A percentile compares a stretch with the other conserved stretches of the same genome.
These are phyloP conservation scores for Neoboletus brunneissimus DNA, from an alignment of 768 basidiomycete species.

Conservation along the genomic window DNA sequence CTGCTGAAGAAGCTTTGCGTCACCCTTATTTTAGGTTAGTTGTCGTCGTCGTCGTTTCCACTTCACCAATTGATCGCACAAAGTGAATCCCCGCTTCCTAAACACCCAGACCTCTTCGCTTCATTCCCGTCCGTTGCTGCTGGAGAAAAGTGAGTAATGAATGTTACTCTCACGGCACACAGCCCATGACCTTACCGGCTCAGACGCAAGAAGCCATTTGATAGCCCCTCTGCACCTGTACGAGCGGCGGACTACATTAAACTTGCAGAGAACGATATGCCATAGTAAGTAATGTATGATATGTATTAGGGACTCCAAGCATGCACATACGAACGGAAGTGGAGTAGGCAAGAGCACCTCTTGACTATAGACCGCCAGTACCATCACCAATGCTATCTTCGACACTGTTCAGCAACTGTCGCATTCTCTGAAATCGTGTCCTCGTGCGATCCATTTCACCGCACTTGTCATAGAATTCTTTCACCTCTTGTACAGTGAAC, in stretches of 20 bases:
- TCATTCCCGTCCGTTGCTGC: slow-evolving; percentile 96
- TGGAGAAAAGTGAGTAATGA: slow-evolving; percentile 75
- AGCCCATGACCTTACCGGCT: slow-evolving; percentile 9
- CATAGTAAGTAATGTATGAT: slow-evolving; percentile 14
- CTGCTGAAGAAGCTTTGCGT: slow-evolving; percentile 83
- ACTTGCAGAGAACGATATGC: slow-evolving; percentile 59
- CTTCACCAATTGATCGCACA: neutral
- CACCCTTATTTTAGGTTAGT: slow-evolving; percentile 88
- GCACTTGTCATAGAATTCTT: slow-evolving; percentile 72
- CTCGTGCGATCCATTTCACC: slow-evolving; percentile 69
- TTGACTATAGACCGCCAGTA: slow-evolving; percentile 4
- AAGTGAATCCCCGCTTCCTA: slow-evolving; percentile 92
- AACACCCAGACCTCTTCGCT: slow-evolving; percentile 93
- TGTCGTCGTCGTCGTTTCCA: neutral
- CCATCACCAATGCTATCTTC: slow-evolving; percentile 19
- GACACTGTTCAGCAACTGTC: slow-evolving; percentile 40
- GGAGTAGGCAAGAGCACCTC: neutral
- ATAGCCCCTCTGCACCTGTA: slow-evolving; percentile 78
- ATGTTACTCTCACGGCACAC: neutral
- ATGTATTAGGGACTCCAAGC: neutral
- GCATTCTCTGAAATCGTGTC: slow-evolving; percentile 65
- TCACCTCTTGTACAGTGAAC: slow-evolving; percentile 75
- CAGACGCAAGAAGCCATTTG: slow-evolving; percentile 74
- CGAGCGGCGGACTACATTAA: slow-evolving; percentile 67
- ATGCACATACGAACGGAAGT: neutral